These are phyloP conservation scores for Ampelomyces quisqualis DNA, from an alignment of 2,329 filamentous ascomycete species.

Conservation along the genomic window DNA sequence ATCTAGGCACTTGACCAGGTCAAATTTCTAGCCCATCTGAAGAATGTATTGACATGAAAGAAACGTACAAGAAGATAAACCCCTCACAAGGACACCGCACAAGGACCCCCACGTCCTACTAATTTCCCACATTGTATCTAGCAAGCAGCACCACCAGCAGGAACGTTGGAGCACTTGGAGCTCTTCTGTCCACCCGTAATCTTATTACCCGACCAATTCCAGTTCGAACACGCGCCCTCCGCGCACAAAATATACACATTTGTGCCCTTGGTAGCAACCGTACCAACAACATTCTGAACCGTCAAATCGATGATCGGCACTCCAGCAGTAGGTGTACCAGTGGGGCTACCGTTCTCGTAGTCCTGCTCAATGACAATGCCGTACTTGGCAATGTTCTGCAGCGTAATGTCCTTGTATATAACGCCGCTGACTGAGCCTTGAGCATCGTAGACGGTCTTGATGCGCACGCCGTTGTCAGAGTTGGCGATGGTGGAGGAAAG, in stretches of 20 bases:
- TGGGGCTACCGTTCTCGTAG: conserved; percentile 51
- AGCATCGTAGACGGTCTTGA: conserved; percentile 57
- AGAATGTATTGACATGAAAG: too few species aligned
- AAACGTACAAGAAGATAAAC: too few species aligned
- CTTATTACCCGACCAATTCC: conserved; percentile 54
- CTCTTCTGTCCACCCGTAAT: conserved; percentile 43
- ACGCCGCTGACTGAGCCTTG: conserved; percentile 55
- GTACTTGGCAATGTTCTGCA: conserved; percentile 50
- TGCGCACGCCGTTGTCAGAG: conserved; percentile 59
- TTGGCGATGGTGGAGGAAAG: conserved; percentile 51
- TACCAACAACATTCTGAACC: conserved; percentile 47
- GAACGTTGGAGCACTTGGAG: conserved; percentile 38
- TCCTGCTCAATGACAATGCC: conserved; percentile 57
- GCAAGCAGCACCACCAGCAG: conserved; percentile 41
- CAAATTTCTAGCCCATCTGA: too few species aligned
- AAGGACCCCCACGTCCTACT: too few species aligned
- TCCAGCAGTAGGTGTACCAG: conserved; percentile 49
- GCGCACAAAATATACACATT: conserved; percentile 59
- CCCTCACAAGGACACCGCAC: too few species aligned
- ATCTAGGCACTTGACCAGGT: too few species aligned
- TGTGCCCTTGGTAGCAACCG: conserved; percentile 32
- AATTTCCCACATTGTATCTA: conserved; percentile 12
- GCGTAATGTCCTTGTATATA: conserved; percentile 51
- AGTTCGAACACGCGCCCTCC: conserved; percentile 54
- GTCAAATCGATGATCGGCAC: conserved; percentile 51